Conservation (phyloP, 768 basidiomycete species). For the Russula sp. region DNA sequence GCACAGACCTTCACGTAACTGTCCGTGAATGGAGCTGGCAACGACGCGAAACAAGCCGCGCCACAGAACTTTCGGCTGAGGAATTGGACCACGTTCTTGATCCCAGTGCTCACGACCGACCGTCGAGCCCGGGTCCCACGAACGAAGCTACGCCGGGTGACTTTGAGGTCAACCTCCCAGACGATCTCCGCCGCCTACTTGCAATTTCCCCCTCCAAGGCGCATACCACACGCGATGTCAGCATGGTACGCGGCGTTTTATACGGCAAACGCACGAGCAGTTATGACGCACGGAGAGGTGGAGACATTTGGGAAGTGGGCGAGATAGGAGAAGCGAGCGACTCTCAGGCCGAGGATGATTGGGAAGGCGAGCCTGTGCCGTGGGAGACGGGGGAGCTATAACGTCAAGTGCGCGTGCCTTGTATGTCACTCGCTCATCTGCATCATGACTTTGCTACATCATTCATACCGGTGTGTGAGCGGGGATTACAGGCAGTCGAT, state of each 20-base stretch:
- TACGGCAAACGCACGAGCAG: conserved; percentile 49
- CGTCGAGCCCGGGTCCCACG: conserved; percentile 18
- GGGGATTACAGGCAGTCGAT: conserved; percentile 6
- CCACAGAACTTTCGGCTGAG: conserved; percentile 12
- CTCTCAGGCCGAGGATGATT: conserved; percentile 35
- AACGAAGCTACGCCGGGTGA: conserved; percentile 33
- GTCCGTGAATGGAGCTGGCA: conserved; percentile 29
- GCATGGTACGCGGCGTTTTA: conserved; percentile 53
- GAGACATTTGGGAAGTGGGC: conserved; percentile 72
- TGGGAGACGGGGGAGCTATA: conserved; percentile 78
- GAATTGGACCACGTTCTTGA: conserved; percentile 19
- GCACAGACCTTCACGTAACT: conserved; percentile 28
- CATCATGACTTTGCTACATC: conserved; percentile 4
- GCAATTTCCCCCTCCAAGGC: conserved; percentile 48
- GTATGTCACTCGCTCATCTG: conserved; percentile 30
- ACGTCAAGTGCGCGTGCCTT: conserved; percentile 18
- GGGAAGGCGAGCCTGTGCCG: conserved; percentile 79
- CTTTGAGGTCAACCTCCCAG: conserved; percentile 57
- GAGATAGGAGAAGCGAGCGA: conserved; percentile 42
- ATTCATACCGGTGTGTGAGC: conserved; percentile 14
- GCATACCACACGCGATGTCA: conserved; percentile 23
- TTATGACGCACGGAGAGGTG: conserved; percentile 61
- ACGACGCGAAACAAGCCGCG: conserved; percentile 3
- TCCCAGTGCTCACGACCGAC: conserved; percentile 16
- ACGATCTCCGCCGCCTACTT: conserved; percentile 58